phyloP scores from a whole-genome alignment of 1,284 basidiomycete genomes.

The Xerocomus amazonicus region DNA sequence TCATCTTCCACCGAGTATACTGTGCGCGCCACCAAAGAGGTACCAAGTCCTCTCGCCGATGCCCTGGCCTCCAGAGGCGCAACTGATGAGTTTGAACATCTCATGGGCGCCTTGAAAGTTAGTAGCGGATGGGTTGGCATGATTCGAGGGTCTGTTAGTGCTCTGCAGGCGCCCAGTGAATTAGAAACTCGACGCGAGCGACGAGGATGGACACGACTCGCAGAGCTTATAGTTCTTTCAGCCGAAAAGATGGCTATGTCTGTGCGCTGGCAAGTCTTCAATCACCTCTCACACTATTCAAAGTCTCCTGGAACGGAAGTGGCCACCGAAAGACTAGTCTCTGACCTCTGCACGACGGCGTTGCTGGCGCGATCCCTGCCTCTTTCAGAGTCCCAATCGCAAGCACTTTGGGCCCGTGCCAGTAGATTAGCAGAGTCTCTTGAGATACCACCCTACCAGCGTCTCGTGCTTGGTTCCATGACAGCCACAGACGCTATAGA shows the following conservation, averaged over 20 bases:
- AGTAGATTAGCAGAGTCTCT: slow-evolving; percentile 20
- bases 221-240: slow-evolving; percentile 48
- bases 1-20: slow-evolving; percentile 33
- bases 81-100: slow-evolving; percentile 36
- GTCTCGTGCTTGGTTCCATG: slow-evolving; percentile 51
- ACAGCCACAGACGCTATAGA: slow-evolving; percentile 46
- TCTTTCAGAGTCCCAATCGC: slow-evolving; percentile 33
- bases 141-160: slow-evolving; percentile 33
- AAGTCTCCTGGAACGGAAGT: slow-evolving; percentile 13
- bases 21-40: slow-evolving; percentile 18
- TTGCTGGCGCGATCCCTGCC: slow-evolving; percentile 43
- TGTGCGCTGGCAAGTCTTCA: slow-evolving; percentile 20
- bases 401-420: slow-evolving; percentile 42
- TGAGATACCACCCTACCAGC: slow-evolving; percentile 46
- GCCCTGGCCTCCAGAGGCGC: slow-evolving; percentile 38
- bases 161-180: slow-evolving; percentile 24
- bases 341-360: slow-evolving; percentile 55
- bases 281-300: slow-evolving; percentile 31
- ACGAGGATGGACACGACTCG: slow-evolving; percentile 51
- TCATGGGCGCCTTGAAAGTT: slow-evolving; percentile 43
- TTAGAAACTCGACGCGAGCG: slow-evolving; percentile 46
- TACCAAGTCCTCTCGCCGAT: slow-evolving; percentile 31
- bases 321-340: slow-evolving; percentile 31
- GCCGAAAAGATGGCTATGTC: slow-evolving; percentile 27
- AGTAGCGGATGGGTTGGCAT: slow-evolving; percentile 40